Evolutionary conservation across 2,329 filamentous ascomycete genomes (phyloP), one percentile per base, ranked within the genome.

Genomic region (Calonectria fujianensis): DNA sequence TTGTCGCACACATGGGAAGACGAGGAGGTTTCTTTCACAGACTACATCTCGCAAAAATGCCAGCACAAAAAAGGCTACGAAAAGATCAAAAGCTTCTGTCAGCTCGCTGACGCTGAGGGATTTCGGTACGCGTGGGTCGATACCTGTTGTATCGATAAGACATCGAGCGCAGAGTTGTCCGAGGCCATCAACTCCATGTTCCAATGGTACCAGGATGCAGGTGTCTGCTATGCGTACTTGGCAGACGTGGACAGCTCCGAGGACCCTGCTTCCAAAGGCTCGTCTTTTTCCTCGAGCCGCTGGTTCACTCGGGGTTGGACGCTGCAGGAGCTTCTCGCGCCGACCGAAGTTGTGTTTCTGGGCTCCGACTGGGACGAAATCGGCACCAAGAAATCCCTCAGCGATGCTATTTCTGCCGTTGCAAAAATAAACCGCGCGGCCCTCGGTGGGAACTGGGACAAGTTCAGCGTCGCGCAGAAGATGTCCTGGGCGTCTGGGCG

Each of bases 401-500:
- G 57, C n/a, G 24, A 16, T 11, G 18, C 57, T 8, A 18, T 61
- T 27, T 54, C 50, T 1, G 5, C 24, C 2, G 45, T 68, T 29
- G 32, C 65, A 27, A 20, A 24, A 10, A 39, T 61, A 61, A 29
- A 27, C 14, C 2, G 16, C 14, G 35, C 29, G n/a, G 57, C 57
- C n/a, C 35, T 61, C n/a, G 11, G 16, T 41, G 57, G 57, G 3
- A 4, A 9, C 18, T 68, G 51, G 32, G 24, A 31, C 24, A 32
- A 41, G 13, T 54, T 32, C 5, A 72, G 72, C 10, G 72, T 74
- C 13, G 69, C 69, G 0, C 63, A 74, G 27, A 57, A 61, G 11
- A 74, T 72, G 69, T 69, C 54, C 2, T 74, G 73, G 73, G 73
- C 73, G 1, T 61, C 73, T 4, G 16, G 24, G 10, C 39, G 73